phyloP scores from a whole-genome alignment of 2,329 filamentous ascomycete species.

The Zasmidium cellare region DNA sequence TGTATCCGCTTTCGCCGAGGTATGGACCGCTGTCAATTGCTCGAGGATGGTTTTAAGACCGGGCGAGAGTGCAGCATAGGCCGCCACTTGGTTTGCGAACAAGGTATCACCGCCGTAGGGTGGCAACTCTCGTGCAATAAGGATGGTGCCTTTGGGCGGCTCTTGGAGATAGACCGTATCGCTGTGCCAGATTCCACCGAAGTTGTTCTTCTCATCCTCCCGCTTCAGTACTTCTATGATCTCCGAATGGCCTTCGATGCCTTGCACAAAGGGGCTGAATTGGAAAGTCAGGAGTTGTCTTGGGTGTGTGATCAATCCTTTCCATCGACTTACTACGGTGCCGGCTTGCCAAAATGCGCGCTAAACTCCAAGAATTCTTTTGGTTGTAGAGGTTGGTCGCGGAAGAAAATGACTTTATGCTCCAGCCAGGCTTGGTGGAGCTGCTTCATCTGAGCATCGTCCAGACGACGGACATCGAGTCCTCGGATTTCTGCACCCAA shows the following conservation, averaged over 20 bases:
- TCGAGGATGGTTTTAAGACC: slow-evolving; percentile 78
- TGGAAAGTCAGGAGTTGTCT: neutral
- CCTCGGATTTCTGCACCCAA: slow-evolving; percentile 71
- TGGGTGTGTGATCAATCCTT: no score
- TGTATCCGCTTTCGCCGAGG: slow-evolving; percentile 63
- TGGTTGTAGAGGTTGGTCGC: slow-evolving; percentile 71
- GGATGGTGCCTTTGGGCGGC: slow-evolving; percentile 26
- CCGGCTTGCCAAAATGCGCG: slow-evolving; percentile 76
- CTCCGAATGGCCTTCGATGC: slow-evolving; percentile 24
- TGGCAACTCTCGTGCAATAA: slow-evolving; percentile 23
- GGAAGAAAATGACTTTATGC: slow-evolving; percentile 75
- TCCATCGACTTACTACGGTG: neutral
- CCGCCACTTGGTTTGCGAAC: slow-evolving; percentile 75
- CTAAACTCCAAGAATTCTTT: slow-evolving; percentile 67
- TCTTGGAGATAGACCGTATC: slow-evolving; percentile 25
- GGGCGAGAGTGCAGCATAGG: slow-evolving; percentile 78
- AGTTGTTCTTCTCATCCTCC: slow-evolving; percentile 24
- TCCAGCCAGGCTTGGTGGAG: slow-evolving; percentile 71
- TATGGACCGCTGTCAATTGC: slow-evolving; percentile 59
- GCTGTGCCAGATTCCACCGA: slow-evolving; percentile 29
- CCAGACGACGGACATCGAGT: slow-evolving; percentile 68
- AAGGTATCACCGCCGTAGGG: slow-evolving; percentile 73
- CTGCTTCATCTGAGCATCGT: slow-evolving; percentile 67
- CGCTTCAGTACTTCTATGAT: slow-evolving; percentile 28
- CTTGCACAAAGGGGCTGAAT: slow-evolving; percentile 25